These are phyloP conservation scores for Hippophae tibetana DNA, from an alignment of 306 rosid species.

Conservation along the genomic window DNA sequence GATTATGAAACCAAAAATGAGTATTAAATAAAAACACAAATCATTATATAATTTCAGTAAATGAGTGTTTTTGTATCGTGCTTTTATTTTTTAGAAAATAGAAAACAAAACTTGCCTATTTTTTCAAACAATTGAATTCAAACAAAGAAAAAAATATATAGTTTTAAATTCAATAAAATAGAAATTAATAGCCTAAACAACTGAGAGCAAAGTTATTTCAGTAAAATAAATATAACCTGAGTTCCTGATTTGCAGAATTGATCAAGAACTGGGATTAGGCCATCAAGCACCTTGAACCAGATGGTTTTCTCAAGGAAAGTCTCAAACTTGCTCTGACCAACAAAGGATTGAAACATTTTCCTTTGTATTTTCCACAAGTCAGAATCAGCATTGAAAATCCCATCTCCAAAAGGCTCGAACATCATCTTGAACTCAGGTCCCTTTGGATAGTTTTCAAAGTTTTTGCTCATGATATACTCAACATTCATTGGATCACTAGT, in stretches of 20 bases:
- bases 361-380: slow-evolving; percentile 23
- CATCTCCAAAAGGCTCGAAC: slow-evolving; percentile 31
- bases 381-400: slow-evolving; percentile 21
- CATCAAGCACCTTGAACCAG: slow-evolving; percentile 14
- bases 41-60: no score
- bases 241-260: not conserved
- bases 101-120: no score
- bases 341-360: slow-evolving; percentile 10
- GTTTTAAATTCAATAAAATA: no score
- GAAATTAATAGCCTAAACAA: no score
- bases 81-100: no score
- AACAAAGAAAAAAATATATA: no score
- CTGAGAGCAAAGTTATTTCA: no score
- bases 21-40: no score
- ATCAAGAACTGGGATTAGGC: slow-evolving; percentile 27
- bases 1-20: no score
- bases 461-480: slow-evolving; percentile 16
- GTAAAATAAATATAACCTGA: not conserved
- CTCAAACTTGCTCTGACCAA: not conserved
- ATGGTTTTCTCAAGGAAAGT: slow-evolving; percentile 7
- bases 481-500: slow-evolving; percentile 35
- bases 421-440: slow-evolving; percentile 21
- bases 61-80: no score
- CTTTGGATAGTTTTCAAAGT: slow-evolving; percentile 17
- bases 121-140: no score